Evolutionary conservation across 2,329 filamentous ascomycete genomes (phyloP).

Genomic region (Xylogone sp.): DNA sequence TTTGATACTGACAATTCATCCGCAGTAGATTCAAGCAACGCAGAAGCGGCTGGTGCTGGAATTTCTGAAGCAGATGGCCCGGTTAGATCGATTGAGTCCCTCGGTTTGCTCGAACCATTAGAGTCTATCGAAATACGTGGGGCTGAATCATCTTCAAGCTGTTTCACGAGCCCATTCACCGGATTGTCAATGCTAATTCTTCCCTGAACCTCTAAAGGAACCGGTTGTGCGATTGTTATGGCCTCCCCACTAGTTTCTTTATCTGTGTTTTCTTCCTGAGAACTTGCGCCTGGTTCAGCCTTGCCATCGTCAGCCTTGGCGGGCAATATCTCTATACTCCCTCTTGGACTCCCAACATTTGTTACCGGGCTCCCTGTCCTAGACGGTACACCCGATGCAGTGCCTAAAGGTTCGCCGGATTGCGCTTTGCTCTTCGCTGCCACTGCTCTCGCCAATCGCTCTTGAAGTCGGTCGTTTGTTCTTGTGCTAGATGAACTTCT

Average conservation of each 20-base stretch:
- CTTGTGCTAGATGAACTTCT: slow-evolving; percentile 60
- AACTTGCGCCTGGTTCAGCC: slow-evolving; percentile 5
- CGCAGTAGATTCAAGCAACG: slow-evolving; percentile 8
- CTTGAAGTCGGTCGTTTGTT: slow-evolving; percentile 80
- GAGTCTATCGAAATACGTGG: slow-evolving; percentile 25
- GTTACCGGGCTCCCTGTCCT: slow-evolving; percentile 49
- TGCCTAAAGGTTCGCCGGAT: slow-evolving; percentile 43
- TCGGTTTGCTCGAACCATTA: slow-evolving; percentile 17
- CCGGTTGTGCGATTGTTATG: neutral
- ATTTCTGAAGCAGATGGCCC: slow-evolving; percentile 15
- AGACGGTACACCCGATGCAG: slow-evolving; percentile 44
- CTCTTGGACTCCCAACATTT: slow-evolving; percentile 36
- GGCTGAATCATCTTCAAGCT: slow-evolving; percentile 13
- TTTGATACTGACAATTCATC: slow-evolving; percentile 5
- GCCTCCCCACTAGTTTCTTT: neutral
- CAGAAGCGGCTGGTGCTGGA: slow-evolving; percentile 25
- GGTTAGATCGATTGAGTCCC: slow-evolving; percentile 18
- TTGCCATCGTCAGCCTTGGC: slow-evolving; percentile 12
- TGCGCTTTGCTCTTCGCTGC: slow-evolving; percentile 58
- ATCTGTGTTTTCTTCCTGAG: neutral
- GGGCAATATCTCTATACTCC: slow-evolving; percentile 38
- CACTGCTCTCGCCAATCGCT: slow-evolving; percentile 83
- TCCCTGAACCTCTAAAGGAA: neutral
- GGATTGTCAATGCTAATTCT: slow-evolving; percentile 2
- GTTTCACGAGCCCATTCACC: slow-evolving; percentile 9